Evolutionary conservation across 140 eudicot genomes (phyloP).

Genomic region (Anethum foeniculum): DNA sequence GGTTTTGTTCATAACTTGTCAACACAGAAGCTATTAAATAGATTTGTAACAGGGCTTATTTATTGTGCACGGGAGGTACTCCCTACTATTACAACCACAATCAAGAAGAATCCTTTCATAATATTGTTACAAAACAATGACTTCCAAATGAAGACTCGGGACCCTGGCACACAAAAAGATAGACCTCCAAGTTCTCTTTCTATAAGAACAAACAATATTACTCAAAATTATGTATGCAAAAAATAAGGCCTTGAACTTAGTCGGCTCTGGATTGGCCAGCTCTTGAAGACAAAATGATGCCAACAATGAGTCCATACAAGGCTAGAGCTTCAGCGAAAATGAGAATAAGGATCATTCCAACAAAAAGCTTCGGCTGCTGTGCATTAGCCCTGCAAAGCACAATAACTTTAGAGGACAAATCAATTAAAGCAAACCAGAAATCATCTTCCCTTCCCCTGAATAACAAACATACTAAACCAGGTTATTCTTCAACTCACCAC

Average conservation of each 20-base stretch:
- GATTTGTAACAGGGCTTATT: background rate
- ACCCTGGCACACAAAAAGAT: background rate
- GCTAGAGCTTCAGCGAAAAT: constrained; percentile 68
- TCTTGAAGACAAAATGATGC: constrained; percentile 64
- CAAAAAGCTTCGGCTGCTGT: constrained; percentile 67
- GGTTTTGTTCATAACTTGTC: background rate
- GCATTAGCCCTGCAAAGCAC: constrained; percentile 54
- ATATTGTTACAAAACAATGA: background rate
- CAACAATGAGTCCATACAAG: constrained; percentile 61
- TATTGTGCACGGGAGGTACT: background rate
- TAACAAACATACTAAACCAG: background rate
- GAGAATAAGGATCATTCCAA: constrained; percentile 69
- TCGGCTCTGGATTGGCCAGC: constrained; percentile 77
- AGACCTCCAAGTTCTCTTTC: background rate
- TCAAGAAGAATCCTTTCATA: background rate
- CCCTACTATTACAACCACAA: background rate
- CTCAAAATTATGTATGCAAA: background rate
- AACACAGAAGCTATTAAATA: background rate
- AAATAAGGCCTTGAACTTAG: constrained; percentile 11
- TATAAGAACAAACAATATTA: background rate
- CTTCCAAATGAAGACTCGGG: background rate
- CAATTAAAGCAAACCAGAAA: background rate
- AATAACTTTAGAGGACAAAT: background rate
- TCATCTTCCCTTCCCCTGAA: background rate
- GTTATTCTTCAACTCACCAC: background rate